These are phyloP conservation scores for Cladophialophora exuberans DNA, from an alignment of 2,329 filamentous ascomycete species.

Conservation along the genomic window DNA sequence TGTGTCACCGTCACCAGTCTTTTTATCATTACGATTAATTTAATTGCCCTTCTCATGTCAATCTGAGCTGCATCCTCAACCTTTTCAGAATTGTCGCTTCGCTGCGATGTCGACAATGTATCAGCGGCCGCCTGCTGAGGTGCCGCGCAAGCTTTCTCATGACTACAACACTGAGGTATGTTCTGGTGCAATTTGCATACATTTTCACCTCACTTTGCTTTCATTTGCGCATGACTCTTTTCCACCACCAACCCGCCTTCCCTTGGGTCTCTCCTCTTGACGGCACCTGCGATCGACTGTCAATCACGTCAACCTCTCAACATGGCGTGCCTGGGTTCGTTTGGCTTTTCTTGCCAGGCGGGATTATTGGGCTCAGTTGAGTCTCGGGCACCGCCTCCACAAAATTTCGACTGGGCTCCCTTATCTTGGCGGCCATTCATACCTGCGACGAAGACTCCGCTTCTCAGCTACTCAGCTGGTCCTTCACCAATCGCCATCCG, in stretches of 20 bases:
- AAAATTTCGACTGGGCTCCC: not conserved
- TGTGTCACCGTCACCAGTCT: not conserved
- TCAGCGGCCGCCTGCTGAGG: constrained; percentile 18
- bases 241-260: not conserved
- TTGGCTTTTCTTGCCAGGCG: no score
- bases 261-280: not conserved
- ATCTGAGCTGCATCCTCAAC: no score
- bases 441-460: constrained; percentile 7
- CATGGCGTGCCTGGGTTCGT: not conserved
- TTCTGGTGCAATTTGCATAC: constrained; percentile 1
- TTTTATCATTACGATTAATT: no score
- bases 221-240: not conserved
- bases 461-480: not conserved
- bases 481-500: constrained; percentile 5
- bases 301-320: constrained; percentile 5
- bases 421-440: constrained; percentile 13
- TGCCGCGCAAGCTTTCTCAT: constrained; percentile 16
- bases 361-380: not conserved
- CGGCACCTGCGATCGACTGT: constrained; percentile 8
- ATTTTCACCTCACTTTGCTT: not conserved
- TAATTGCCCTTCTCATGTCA: constrained; percentile 17
- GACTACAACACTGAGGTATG: constrained; percentile 25
- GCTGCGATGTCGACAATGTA: constrained; percentile 17
- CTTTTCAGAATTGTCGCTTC: no score
- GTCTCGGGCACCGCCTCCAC: constrained; percentile 12